These are phyloP conservation scores for Metroxylon sagu DNA, from an alignment of 176 grass and related monocot genomes.

Conservation along the genomic window DNA sequence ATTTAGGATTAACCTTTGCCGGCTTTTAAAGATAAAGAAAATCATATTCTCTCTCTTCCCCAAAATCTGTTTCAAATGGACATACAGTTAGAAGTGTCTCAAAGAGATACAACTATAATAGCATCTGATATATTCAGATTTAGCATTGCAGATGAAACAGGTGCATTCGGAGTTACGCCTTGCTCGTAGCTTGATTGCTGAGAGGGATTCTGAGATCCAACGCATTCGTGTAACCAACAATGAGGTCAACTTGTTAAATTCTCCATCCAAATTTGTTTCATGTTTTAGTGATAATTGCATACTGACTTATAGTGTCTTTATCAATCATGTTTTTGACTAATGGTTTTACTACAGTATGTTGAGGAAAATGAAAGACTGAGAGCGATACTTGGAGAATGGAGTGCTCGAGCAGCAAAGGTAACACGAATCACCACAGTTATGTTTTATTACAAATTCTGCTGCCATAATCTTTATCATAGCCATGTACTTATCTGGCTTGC, in stretches of 20 bases:
- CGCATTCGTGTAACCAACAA: conserved; percentile 70
- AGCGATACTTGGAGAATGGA: conserved; percentile 98
- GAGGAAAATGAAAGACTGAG: conserved; percentile 99
- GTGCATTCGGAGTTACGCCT: conserved; percentile 80
- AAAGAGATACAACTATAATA: too few species aligned
- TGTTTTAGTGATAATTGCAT: too few species aligned
- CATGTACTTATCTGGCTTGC: background rate
- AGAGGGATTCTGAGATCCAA: conserved; percentile 74
- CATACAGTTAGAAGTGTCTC: too few species aligned
- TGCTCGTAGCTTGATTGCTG: conserved; percentile 73
- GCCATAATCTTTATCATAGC: background rate
- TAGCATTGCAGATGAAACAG: conserved; percentile 83
- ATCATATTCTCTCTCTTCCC: too few species aligned
- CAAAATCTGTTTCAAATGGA: too few species aligned
- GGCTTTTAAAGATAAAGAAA: too few species aligned
- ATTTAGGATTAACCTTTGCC: too few species aligned
- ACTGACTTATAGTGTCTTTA: too few species aligned
- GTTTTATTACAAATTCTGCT: background rate
- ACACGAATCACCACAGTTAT: background rate
- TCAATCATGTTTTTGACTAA: conserved; percentile 5
- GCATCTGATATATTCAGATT: background rate
- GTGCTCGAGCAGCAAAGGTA: conserved; percentile 91
- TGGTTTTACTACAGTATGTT: conserved; percentile 48
- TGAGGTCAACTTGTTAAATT: conserved; percentile 36
- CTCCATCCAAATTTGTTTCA: background rate